Evolutionary conservation across 108 stramenopile species (phyloP), one percentile per base, ranked within the genome.

Genomic region (Skeletonema tropicum): DNA sequence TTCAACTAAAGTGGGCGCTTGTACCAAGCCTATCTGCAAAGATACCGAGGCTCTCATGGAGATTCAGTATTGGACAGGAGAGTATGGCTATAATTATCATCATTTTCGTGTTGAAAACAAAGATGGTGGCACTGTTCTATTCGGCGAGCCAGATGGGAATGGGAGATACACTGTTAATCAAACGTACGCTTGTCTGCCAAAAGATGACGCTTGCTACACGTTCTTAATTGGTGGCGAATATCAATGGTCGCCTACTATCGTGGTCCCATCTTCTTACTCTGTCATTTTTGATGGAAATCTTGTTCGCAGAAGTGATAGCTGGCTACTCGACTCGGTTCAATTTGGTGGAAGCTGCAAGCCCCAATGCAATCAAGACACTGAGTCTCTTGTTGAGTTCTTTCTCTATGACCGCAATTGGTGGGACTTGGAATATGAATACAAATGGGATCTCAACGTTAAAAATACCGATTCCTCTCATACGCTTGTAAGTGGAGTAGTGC

Each of bases 261-360:
- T 0, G 2, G 1, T 15, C 45, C 45, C 45, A 15, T 0, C 45
- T 4, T 46, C 45, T 4, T 46, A 46, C 11, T 46, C 45, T 46
- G n/a, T 46, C 45, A 4, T n/a, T 5, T 46, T n/a, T n/a, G 45
- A 46, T n/a, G 45, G 45, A 46, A 14, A 46, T 14, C 45, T 12
- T 9, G 45, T 46, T 5, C 2, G 45, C 14, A 46, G 15, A n/a
- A 46, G n/a, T n/a, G 45, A 46, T 12, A n/a, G 15, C 14, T 46
- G 13, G 59, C 59, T 21, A 17, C 26, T 60, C 3, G 59, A 60
- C 33, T 60, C 59, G 14, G 59, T 60, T 17, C 33, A 14, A 26
- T 60, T 60, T 60, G 59, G 59, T 30, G 59, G 33, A 11, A 35
- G 59, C 29, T 60, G 59, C 59, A 30, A 30, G 19, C 31, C 59